phyloP scores from a whole-genome alignment of 768 basidiomycete genomes.

The Boletales sp. region DNA sequence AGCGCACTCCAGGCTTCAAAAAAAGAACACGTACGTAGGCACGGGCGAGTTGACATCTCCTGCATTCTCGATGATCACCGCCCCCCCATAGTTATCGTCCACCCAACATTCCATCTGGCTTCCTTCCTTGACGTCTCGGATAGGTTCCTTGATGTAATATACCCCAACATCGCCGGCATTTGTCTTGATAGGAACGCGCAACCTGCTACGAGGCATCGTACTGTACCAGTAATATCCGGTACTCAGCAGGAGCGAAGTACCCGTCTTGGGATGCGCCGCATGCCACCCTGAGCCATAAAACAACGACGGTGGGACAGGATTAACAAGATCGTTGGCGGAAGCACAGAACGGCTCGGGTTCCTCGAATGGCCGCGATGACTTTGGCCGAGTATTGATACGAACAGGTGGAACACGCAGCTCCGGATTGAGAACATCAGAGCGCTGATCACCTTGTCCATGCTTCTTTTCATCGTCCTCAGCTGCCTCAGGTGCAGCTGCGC shows the following conservation, averaged over 20 bases:
- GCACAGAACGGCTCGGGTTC: conserved; percentile 93
- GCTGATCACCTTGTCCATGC: conserved; percentile 13
- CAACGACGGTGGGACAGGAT: conserved; percentile 90
- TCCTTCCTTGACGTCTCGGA: conserved; percentile 52
- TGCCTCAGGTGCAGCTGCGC: conserved; percentile 52
- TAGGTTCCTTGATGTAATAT: conserved; percentile 81
- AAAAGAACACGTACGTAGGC: conserved; percentile 54
- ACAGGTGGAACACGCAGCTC: conserved; percentile 57
- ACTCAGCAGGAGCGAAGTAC: conserved; percentile 46
- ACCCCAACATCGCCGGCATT: conserved; percentile 91
- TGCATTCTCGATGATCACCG: conserved; percentile 72
- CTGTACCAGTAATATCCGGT: conserved; percentile 90
- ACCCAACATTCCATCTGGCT: conserved; percentile 92
- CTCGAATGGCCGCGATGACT: conserved; percentile 54
- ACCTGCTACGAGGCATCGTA: conserved; percentile 74
- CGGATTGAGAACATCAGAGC: conserved; percentile 23
- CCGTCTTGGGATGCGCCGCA: conserved; percentile 62
- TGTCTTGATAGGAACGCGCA: conserved; percentile 80
- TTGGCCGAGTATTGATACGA: conserved; percentile 68
- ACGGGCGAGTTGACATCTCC: conserved; percentile 58
- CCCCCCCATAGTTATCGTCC: conserved; percentile 88
- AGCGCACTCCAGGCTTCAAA: background rate
- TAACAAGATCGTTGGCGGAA: conserved; percentile 96
- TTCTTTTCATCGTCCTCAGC: conserved; percentile 30
- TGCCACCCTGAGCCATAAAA: conserved; percentile 95